Evolutionary conservation across 106 monocot species (phyloP), one percentile per base, ranked within the genome.

Genomic region (Agapanthus africanus): DNA sequence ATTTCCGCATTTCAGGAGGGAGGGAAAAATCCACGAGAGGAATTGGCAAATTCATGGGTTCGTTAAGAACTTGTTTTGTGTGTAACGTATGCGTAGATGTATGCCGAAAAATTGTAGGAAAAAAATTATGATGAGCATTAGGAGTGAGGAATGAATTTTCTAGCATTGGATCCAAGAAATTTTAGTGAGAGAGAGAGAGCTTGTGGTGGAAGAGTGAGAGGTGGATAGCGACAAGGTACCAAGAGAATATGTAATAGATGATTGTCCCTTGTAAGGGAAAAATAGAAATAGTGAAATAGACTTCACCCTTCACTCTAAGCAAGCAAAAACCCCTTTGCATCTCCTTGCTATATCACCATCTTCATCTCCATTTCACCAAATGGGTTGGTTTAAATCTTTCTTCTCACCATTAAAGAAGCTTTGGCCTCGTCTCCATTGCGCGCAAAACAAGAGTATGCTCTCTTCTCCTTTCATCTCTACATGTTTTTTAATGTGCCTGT

Each of bases 181-280:
- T 65, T 2, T 36, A 38, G 63, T 19, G 40, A 66, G 26, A 40
- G 41, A 25, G 61, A n/a, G 42, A 28, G 68, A 47, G 70, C 76
- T 73, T 76, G 73, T 39, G 36, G 33, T 30, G 30, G 37, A 69
- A 75, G 72, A 42, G 61, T 57, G 71, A 70, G 26, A 70, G 69
- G 75, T 41, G 83, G 83, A 80, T 54, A 71, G 71, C 71, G 83
- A 83, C 74, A 77, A 28, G 70, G 66, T 32, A 79, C 78, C 85
- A 68, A 85, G 26, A 79, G 30, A 28, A 40, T 34, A 59, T 77
- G 36, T 51, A 31, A 66, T 25, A 66, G 49, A 79, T 76, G 85
- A 85, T 81, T 85, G 78, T n/a, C n/a, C 40, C 38, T 63, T 68
- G 23, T 71, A 79, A 63, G 63, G 23, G 70, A 76, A 69, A 68